phyloP scores from a whole-genome alignment of 2,329 filamentous ascomycete species.

The Fusarium sp. region DNA sequence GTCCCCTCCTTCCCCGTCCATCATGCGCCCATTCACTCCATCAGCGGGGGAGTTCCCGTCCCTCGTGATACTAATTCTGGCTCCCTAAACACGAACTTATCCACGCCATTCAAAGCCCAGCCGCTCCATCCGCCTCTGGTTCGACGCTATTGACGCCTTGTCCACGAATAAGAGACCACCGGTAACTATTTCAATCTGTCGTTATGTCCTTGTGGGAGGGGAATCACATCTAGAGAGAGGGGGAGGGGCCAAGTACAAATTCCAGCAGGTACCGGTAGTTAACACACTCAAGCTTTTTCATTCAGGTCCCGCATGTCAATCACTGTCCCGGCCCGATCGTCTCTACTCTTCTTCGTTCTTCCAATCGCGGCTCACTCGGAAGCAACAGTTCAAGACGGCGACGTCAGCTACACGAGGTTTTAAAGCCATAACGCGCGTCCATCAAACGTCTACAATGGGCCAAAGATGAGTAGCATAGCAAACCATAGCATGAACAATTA shows the following conservation, averaged over 20 bases:
- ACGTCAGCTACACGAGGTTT: slow-evolving; percentile 39
- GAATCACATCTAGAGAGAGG: not conserved
- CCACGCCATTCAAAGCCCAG: slow-evolving; percentile 17
- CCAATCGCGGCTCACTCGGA: slow-evolving; percentile 39
- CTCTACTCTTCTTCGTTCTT: slow-evolving; percentile 19
- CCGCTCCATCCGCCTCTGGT: slow-evolving; percentile 29
- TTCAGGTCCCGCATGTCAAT: slow-evolving; percentile 17
- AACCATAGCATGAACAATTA: slow-evolving; percentile 20
- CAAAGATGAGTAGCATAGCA: slow-evolving; percentile 6
- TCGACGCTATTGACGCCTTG: slow-evolving; percentile 32
- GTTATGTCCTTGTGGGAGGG: slow-evolving; percentile 1
- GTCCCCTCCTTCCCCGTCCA: slow-evolving; percentile 30
- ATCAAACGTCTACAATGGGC: not conserved
- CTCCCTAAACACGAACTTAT: slow-evolving; percentile 14
- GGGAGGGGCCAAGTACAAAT: slow-evolving; percentile 17
- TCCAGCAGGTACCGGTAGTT: not conserved
- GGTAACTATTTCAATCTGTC: not conserved
- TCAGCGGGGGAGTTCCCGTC: slow-evolving; percentile 19
- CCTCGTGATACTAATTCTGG: slow-evolving; percentile 37
- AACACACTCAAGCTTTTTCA: slow-evolving; percentile 12
- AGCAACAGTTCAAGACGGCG: slow-evolving; percentile 31
- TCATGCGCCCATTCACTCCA: slow-evolving; percentile 38
- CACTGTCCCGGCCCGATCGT: slow-evolving; percentile 24
- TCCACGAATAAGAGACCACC: slow-evolving; percentile 13
- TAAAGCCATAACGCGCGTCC: slow-evolving; percentile 29